Conservation (phyloP, 2,329 filamentous ascomycete genomes). For the Epicoccum nigrum region DNA sequence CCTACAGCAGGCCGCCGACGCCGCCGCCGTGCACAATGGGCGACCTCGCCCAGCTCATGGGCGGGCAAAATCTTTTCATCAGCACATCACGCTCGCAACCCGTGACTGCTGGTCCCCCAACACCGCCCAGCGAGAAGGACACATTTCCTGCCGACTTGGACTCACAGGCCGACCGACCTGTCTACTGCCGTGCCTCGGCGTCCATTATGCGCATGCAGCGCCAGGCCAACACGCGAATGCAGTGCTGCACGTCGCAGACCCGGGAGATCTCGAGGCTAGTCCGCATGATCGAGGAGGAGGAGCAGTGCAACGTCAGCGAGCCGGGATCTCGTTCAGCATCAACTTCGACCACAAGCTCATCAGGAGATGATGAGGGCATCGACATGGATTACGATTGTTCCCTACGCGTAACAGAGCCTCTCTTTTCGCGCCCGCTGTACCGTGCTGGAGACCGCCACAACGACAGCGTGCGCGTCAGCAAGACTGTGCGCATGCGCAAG, state of each 20-base stretch:
- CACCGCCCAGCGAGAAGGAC: conserved; percentile 34
- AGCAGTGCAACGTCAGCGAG: conserved; percentile 49
- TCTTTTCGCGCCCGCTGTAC: conserved; percentile 31
- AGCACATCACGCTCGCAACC: conserved; percentile 17
- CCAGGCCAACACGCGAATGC: conserved; percentile 49
- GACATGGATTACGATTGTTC: conserved; percentile 39
- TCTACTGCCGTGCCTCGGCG: conserved; percentile 43
- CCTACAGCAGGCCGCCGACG: conserved; percentile 28
- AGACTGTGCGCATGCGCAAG: conserved; percentile 43
- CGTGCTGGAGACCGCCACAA: conserved; percentile 35
- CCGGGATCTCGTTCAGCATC: conserved; percentile 11
- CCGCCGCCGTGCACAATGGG: conserved; percentile 44
- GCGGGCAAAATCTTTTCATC: conserved; percentile 42
- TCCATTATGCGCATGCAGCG: conserved; percentile 49
- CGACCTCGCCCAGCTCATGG: conserved; percentile 44
- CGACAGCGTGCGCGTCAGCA: conserved; percentile 36
- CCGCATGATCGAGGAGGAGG: conserved; percentile 50
- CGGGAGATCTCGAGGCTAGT: conserved; percentile 52
- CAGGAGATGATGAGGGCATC: conserved; percentile 42
- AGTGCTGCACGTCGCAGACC: conserved; percentile 49
- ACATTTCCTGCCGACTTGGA: conserved; percentile 20
- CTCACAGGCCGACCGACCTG: conserved; percentile 21
- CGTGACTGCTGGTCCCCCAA: conserved; percentile 27
- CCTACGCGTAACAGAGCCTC: conserved; percentile 18
- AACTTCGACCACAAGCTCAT: conserved; percentile 11